Base-by-base conservation (phyloP, 495 filamentous ascomycete genomes). In the Aspergillus mulundensis region DNA sequence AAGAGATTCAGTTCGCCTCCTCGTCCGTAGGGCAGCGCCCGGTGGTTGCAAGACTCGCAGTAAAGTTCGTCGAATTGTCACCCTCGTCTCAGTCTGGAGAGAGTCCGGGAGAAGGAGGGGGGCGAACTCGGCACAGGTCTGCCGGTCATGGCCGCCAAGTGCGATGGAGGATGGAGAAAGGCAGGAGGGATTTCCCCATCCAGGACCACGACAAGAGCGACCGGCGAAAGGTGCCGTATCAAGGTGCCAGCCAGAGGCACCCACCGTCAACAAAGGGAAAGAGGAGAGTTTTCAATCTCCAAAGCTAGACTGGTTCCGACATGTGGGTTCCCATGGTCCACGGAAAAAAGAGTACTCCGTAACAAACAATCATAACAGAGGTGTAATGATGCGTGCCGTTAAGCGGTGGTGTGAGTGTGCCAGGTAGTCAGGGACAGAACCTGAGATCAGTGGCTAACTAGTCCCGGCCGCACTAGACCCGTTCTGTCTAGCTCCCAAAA, bases 51-150 rank as follows among this genome's bases (percentile, higher is more conserved):
- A n/a, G 25, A 28, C 8, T 28, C 25, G 34, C n/a, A 16, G 11
- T 15, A 32, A n/a, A 45, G 16, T 39, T 54, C 25, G 19, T 11
- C 34, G 18, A 46, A 46, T 56, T 30, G 44, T 38, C 45, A 30
- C 54, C 24, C 7, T 20, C 20, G 20, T 20, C n/a, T 38, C 6
- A 47, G 10, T 36, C 47, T 38, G 28, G 47, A 41, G 51, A 48
- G 24, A 46, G 20, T 42, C n/a, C 20, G 43, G 44, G 53, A 49
- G 25, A 4, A 4, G 32, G 32, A 36, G 32, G 60, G 58, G 59
- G 63, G 59, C 57, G 42, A 62, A 65, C 58, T 66, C 63, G 63
- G 63, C 63, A 66, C 63, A 59, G 32, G 42, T 60, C 63, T 62
- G 63, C 63, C 63, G 63, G 57, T 62, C 50, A 60, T 52, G 46